Evolutionary conservation across 352 stramenopile genomes (phyloP).

Genomic region (Globisporangium emineosum): DNA sequence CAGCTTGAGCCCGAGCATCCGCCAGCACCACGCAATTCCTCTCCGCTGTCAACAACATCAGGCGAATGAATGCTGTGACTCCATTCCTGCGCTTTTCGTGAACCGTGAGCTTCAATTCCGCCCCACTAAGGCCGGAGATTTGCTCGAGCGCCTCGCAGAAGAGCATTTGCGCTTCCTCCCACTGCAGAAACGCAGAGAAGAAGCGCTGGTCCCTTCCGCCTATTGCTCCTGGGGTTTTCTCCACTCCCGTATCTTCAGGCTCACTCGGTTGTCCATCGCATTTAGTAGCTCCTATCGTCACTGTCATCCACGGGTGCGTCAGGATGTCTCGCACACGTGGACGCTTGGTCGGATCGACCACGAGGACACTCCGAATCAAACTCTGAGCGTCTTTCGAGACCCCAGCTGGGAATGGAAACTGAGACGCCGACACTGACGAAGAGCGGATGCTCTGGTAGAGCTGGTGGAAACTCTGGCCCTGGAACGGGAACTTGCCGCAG

Average conservation of each 20-base stretch:
- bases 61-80: slow-evolving; percentile 20
- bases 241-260: neutral
- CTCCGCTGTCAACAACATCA: slow-evolving; percentile 17
- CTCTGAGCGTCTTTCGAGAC: slow-evolving; percentile 39
- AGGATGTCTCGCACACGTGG: slow-evolving; percentile 32
- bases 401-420: slow-evolving; percentile 15
- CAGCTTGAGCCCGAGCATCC: slow-evolving; percentile 10
- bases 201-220: neutral
- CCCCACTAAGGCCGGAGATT: slow-evolving; percentile 18
- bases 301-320: slow-evolving; percentile 35
- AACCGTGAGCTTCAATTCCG: neutral
- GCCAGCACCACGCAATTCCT: slow-evolving; percentile 11
- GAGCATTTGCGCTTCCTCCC: slow-evolving; percentile 15
- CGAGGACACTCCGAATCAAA: slow-evolving; percentile 44
- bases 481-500: slow-evolving; percentile 76
- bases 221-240: neutral
- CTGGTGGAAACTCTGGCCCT: slow-evolving; percentile 53
- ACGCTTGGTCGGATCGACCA: slow-evolving; percentile 39
- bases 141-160: slow-evolving; percentile 20
- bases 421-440: neutral
- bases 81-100: slow-evolving; percentile 15
- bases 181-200: slow-evolving; percentile 21
- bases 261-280: neutral
- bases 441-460: slow-evolving; percentile 37
- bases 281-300: neutral